Percentiles rank a stretch among this genome's conserved stretches.
Evolutionary conservation across 495 filamentous ascomycete genomes (phyloP).

Genomic region (Penicillium flavigenum): DNA sequence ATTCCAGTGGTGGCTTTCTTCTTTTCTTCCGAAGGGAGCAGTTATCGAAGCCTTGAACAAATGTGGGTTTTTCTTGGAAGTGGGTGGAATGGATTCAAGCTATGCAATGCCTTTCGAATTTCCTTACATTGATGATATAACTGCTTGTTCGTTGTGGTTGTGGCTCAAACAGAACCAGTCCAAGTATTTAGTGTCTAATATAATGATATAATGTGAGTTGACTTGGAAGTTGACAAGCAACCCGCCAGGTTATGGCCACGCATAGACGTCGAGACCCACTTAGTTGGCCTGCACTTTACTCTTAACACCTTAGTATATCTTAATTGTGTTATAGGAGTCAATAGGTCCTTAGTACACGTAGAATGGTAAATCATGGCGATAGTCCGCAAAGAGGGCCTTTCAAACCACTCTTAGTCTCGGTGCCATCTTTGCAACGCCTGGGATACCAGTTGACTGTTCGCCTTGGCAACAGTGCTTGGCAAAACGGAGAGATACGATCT

Average conservation of each 20-base stretch:
- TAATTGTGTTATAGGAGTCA: too few species aligned
- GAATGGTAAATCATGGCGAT: too few species aligned
- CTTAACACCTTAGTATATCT: too few species aligned
- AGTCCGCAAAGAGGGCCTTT: too few species aligned
- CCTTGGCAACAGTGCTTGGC: too few species aligned
- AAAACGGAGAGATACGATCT: too few species aligned
- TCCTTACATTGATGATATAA: neutral
- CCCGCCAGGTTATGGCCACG: neutral
- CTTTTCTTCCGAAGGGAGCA: slow-evolving; percentile 73
- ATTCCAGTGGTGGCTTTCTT: slow-evolving; percentile 57
- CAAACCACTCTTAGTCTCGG: too few species aligned
- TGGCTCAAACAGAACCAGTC: neutral
- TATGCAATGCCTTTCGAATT: neutral
- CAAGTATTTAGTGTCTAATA: neutral
- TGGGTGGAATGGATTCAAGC: neutral
- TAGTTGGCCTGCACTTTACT: too few species aligned
- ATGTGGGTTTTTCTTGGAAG: neutral
- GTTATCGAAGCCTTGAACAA: slow-evolving; percentile 59
- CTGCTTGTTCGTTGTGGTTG: neutral
- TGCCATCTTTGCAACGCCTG: too few species aligned
- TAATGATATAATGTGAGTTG: neutral
- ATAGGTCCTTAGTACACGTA: too few species aligned
- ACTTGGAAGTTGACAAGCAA: neutral
- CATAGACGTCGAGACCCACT: too few species aligned
- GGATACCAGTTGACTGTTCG: too few species aligned